phyloP scores from a whole-genome alignment of 2,329 filamentous ascomycete species.

The Monosporascus sp. region DNA sequence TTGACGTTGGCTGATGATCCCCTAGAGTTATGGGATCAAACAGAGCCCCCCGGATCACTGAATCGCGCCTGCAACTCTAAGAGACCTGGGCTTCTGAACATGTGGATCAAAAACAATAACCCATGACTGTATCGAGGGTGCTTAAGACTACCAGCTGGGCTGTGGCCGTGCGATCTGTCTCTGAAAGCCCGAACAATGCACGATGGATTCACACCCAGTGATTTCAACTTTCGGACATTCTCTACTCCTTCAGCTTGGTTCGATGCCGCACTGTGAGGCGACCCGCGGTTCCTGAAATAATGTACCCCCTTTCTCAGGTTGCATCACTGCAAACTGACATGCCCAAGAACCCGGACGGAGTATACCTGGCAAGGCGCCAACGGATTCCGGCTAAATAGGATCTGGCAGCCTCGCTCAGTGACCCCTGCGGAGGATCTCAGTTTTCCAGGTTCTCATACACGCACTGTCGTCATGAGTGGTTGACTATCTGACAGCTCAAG shows the following conservation, averaged over 20 bases:
- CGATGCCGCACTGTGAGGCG: neutral
- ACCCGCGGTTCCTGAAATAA: neutral
- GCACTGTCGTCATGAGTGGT: no score
- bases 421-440: neutral
- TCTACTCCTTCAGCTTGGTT: neutral
- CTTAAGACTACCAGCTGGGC: neutral
- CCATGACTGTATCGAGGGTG: neutral
- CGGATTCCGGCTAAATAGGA: neutral
- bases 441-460: neutral
- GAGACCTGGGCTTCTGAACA: no score
- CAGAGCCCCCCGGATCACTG: no score
- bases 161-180: neutral
- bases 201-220: neutral
- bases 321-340: neutral
- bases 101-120: no score
- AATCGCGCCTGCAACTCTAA: no score
- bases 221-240: neutral
- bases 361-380: neutral
- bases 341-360: neutral
- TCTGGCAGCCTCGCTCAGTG: neutral
- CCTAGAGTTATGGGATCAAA: no score
- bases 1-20: no score
- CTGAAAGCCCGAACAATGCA: neutral
- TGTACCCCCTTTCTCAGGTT: neutral
- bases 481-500: no score